These are phyloP conservation scores for Tetratostichococcus sp. DNA, from an alignment of 139 green algal genomes.

Conservation along the genomic window DNA sequence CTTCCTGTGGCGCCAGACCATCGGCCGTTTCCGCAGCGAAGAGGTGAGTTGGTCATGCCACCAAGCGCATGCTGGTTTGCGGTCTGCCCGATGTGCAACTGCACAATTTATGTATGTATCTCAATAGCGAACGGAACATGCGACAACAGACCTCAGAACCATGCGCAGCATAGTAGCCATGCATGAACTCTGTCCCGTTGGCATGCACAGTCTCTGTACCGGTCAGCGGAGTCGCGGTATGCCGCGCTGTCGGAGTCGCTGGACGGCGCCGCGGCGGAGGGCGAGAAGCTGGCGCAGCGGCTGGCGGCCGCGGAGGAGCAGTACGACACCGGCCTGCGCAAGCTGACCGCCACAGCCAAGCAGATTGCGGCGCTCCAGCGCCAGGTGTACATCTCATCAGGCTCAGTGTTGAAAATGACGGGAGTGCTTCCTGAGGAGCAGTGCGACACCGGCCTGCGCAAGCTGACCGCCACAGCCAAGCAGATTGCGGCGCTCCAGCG, in stretches of 20 bases:
- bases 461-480: constrained; percentile 22
- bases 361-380: constrained; percentile 25
- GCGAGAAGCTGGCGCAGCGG: constrained; percentile 24
- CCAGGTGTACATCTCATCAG: constrained; percentile 8
- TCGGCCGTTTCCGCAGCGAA: constrained; percentile 16
- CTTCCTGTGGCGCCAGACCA: constrained; percentile 25
- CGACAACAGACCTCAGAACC: no score
- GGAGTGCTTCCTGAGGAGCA: constrained; percentile 25
- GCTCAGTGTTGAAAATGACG: no score
- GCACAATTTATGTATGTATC: no score
- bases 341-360: constrained; percentile 22
- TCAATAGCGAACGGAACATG: no score
- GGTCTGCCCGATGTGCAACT: no score
- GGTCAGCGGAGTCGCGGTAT: constrained; percentile 6
- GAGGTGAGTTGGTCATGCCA: no score
- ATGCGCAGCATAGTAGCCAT: no score
- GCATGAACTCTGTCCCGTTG: background rate
- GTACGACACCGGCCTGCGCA: constrained; percentile 26
- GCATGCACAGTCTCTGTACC: constrained; percentile 19
- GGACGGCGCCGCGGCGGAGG: constrained; percentile 18
- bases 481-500: constrained; percentile 26
- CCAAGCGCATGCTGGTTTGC: no score
- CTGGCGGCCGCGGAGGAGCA: constrained; percentile 21
- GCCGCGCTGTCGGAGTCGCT: constrained; percentile 9
- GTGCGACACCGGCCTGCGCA: constrained; percentile 25